These are phyloP conservation scores for Diaporthe eres DNA, from an alignment of 2,329 filamentous ascomycete genomes.

Conservation along the genomic window DNA sequence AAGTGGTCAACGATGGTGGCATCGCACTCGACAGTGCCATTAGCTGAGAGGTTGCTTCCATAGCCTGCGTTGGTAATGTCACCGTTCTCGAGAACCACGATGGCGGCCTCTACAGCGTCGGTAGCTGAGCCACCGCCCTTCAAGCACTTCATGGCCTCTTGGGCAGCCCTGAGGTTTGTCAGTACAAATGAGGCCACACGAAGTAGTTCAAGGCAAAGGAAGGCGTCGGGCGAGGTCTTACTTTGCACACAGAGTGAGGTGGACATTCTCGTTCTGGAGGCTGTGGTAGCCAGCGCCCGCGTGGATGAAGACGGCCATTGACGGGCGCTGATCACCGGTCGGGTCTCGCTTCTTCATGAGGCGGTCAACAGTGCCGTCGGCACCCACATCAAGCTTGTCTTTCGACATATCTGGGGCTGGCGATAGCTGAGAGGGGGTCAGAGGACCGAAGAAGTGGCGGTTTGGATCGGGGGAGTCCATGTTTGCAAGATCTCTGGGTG, in stretches of 20 bases:
- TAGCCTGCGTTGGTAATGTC: constrained; percentile 98
- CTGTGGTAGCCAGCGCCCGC: constrained; percentile 97
- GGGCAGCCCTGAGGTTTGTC: constrained; percentile 76
- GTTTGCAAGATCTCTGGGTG: neutral
- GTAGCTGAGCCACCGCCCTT: constrained; percentile 83
- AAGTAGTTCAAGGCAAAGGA: neutral
- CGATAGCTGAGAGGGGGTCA: neutral
- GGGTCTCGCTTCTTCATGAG: constrained; percentile 25
- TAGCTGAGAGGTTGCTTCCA: constrained; percentile 92
- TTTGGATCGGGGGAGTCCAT: constrained; percentile 8
- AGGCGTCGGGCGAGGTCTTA: constrained; percentile 63
- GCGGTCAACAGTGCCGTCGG: constrained; percentile 30
- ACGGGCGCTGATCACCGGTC: neutral
- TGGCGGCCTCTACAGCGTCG: constrained; percentile 90
- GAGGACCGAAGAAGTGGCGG: neutral
- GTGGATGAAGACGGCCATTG: constrained; percentile 87
- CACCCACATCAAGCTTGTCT: neutral
- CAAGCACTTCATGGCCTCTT: constrained; percentile 84
- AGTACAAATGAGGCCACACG: neutral
- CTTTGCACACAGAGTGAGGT: constrained; percentile 91
- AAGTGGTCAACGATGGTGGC: constrained; percentile 92
- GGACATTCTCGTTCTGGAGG: constrained; percentile 84
- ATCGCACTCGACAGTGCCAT: constrained; percentile 94
- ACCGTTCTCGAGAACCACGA: constrained; percentile 89
- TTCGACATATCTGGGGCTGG: neutral